Conservation (phyloP, 2,329 filamentous ascomycete genomes). For the Bisporella sp. region DNA sequence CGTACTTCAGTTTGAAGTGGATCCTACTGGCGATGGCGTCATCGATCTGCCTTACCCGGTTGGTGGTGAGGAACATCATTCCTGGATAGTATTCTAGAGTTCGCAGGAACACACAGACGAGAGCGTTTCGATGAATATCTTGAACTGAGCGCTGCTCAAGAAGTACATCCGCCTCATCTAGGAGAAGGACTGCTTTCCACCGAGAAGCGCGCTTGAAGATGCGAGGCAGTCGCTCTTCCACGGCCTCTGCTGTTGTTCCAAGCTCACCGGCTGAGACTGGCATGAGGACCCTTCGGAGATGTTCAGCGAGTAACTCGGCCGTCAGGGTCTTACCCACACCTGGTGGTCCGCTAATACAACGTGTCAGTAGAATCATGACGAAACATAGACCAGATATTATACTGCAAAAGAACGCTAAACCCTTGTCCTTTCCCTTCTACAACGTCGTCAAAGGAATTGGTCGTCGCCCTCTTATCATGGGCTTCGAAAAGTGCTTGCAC, state of each 20-base stretch:
- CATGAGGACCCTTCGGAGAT: constrained; percentile 61
- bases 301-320: constrained; percentile 77
- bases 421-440: constrained; percentile 82
- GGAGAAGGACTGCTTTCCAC: constrained; percentile 64
- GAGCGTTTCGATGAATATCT: constrained; percentile 25
- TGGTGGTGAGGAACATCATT: constrained; percentile 32
- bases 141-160: constrained; percentile 18
- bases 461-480: constrained; percentile 18
- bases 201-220: constrained; percentile 5
- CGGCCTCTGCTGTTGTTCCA: background rate
- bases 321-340: constrained; percentile 90
- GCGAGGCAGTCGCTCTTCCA: background rate
- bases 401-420: constrained; percentile 70
- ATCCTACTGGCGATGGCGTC: constrained; percentile 10
- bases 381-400: background rate
- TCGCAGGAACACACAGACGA: constrained; percentile 28
- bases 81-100: constrained; percentile 33
- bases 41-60: constrained; percentile 17
- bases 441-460: constrained; percentile 76
- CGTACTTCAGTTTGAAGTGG: constrained; percentile 14
- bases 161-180: constrained; percentile 65
- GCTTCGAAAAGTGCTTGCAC: constrained; percentile 4
- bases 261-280: constrained; percentile 4
- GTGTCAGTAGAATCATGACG: constrained; percentile 1
- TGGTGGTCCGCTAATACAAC: constrained; percentile 51